A percentile compares a stretch with the other conserved stretches of the same genome.
Evolutionary conservation across 441 rosid genomes (phyloP).

Genomic region (Rhodomyrtus psidioides): DNA sequence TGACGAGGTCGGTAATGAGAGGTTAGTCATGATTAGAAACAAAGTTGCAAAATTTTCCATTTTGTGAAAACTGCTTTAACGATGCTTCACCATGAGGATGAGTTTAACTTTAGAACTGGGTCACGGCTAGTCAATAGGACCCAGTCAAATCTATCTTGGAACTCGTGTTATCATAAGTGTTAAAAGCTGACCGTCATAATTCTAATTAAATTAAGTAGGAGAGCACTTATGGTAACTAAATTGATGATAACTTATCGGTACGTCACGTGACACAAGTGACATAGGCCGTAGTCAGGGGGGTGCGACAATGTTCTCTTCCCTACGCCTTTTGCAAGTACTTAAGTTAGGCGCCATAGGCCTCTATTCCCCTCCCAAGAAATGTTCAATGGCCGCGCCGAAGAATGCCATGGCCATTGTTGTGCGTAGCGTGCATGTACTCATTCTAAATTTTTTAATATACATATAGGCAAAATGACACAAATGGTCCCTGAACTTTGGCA

Average conservation of each 20-base stretch:
- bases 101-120: neutral
- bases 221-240: neutral
- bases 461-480: too few species aligned
- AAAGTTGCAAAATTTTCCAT: neutral
- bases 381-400: neutral
- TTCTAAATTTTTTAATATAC: too few species aligned
- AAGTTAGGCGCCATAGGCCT: neutral
- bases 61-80: neutral
- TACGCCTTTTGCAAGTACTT: neutral
- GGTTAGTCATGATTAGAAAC: neutral
- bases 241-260: neutral
- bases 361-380: neutral
- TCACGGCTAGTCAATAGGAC: neutral
- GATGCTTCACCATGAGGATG: neutral
- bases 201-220: neutral
- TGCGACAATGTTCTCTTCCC: neutral
- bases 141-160: too few species aligned
- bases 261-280: neutral
- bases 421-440: too few species aligned
- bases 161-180: neutral
- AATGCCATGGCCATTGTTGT: too few species aligned
- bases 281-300: neutral
- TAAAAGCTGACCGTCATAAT: neutral
- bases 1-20: neutral
- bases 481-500: too few species aligned